Evolutionary conservation across 441 rosid genomes (phyloP).

Genomic region (Pelargonium citronellum): DNA sequence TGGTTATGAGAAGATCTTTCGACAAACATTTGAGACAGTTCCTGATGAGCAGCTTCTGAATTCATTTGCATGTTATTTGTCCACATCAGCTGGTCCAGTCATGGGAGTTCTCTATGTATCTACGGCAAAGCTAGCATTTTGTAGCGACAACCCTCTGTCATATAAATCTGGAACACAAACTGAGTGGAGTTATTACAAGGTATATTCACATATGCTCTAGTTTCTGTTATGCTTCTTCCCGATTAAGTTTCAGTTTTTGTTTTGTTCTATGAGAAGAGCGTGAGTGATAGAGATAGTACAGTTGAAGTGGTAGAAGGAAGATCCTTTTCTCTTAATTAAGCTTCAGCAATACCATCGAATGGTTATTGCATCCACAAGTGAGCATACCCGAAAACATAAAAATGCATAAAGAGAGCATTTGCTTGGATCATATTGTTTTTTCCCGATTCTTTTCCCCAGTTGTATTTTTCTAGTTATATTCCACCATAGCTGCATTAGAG

Average conservation of each 20-base stretch:
- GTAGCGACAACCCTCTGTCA: slow-evolving; percentile 55
- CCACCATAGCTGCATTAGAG: neutral
- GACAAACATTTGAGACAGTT: slow-evolving; percentile 46
- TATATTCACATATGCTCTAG: slow-evolving; percentile 16
- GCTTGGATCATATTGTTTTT: too few species aligned
- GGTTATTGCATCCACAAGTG: too few species aligned
- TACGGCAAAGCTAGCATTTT: slow-evolving; percentile 49
- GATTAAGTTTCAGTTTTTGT: neutral
- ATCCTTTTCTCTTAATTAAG: neutral
- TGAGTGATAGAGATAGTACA: neutral
- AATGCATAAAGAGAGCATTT: neutral
- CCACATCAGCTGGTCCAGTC: slow-evolving; percentile 70
- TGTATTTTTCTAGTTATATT: too few species aligned
- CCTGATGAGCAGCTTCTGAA: slow-evolving; percentile 63
- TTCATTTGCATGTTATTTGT: slow-evolving; percentile 68
- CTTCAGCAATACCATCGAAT: too few species aligned
- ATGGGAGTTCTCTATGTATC: slow-evolving; percentile 69
- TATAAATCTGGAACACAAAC: slow-evolving; percentile 44
- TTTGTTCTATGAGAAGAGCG: neutral
- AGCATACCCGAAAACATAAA: too few species aligned
- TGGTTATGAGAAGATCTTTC: slow-evolving; percentile 66
- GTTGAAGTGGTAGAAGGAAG: neutral
- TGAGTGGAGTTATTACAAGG: slow-evolving; percentile 68
- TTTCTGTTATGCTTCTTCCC: neutral
- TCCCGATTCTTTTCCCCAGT: too few species aligned